Evolutionary conservation across 2,329 filamentous ascomycete species (phyloP).

Genomic region (Cercospora sp.): DNA sequence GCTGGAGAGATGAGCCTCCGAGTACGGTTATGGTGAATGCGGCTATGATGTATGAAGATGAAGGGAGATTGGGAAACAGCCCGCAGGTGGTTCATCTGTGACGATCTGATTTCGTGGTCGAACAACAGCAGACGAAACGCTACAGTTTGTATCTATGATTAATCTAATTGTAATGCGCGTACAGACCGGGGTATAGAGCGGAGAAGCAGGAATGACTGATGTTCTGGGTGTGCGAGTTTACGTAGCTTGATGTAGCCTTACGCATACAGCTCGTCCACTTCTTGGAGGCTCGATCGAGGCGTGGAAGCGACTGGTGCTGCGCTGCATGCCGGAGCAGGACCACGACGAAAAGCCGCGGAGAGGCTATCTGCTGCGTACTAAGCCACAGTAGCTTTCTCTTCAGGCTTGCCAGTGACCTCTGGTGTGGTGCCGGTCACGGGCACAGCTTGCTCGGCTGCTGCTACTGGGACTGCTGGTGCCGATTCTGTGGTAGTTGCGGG

Average conservation of each 20-base stretch:
- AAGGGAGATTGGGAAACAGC: conserved; percentile 51
- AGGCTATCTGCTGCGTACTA: conserved; percentile 13
- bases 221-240: neutral
- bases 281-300: neutral
- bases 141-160: neutral
- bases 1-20: conserved; percentile 45
- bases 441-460: neutral
- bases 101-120: neutral
- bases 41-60: conserved; percentile 54
- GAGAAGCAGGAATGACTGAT: conserved; percentile 6
- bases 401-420: conserved; percentile 21
- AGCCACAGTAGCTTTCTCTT: conserved; percentile 20
- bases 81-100: conserved; percentile 43
- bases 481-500: neutral
- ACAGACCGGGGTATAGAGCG: conserved; percentile 14
- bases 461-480: conserved; percentile 1
- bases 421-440: conserved; percentile 9
- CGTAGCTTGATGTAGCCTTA: neutral
- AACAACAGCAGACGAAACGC: conserved; percentile 2
- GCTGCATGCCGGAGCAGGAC: neutral
- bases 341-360: neutral
- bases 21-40: conserved; percentile 62
- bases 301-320: neutral
- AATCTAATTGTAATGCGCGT: conserved; percentile 1
- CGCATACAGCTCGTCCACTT: neutral